Evolutionary conservation across 768 basidiomycete species (phyloP).

Genomic region (Mycena epipterygia): DNA sequence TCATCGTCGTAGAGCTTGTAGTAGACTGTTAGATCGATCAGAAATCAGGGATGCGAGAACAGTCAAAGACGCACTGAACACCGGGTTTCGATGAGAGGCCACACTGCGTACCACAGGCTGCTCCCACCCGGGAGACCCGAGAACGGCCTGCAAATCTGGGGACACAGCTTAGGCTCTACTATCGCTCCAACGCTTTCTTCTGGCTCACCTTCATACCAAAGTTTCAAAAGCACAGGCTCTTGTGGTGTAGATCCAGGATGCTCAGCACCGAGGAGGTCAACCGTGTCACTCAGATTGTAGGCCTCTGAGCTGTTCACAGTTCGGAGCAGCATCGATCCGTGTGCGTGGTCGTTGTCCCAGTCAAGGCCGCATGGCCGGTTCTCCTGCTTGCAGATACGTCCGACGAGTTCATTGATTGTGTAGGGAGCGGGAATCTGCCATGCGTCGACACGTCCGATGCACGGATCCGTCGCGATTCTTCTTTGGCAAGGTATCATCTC

Average conservation of each 20-base stretch:
- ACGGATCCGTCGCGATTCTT: not conserved
- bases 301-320: not conserved
- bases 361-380: not conserved
- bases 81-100: not conserved
- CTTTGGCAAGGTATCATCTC: not conserved
- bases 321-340: not conserved
- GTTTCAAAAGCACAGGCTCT: conserved; percentile 4
- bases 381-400: conserved; percentile 10
- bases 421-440: not conserved
- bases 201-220: conserved; percentile 1
- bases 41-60: not conserved
- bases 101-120: no score
- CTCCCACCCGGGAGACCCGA: not conserved
- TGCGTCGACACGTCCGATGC: conserved; percentile 9
- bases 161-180: not conserved
- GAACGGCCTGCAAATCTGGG: not conserved
- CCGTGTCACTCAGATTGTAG: not conserved
- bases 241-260: conserved; percentile 8
- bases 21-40: not conserved
- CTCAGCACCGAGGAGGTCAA: not conserved
- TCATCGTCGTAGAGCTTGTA: conserved; percentile 17
- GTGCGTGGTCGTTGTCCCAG: not conserved
- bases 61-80: conserved; percentile 10
- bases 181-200: not conserved
- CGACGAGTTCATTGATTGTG: not conserved